A percentile compares a stretch with the other conserved stretches of the same genome.
Evolutionary conservation across 2,329 filamentous ascomycete species (phyloP).

Genomic region (Neofusicoccum kwambonambiense): DNA sequence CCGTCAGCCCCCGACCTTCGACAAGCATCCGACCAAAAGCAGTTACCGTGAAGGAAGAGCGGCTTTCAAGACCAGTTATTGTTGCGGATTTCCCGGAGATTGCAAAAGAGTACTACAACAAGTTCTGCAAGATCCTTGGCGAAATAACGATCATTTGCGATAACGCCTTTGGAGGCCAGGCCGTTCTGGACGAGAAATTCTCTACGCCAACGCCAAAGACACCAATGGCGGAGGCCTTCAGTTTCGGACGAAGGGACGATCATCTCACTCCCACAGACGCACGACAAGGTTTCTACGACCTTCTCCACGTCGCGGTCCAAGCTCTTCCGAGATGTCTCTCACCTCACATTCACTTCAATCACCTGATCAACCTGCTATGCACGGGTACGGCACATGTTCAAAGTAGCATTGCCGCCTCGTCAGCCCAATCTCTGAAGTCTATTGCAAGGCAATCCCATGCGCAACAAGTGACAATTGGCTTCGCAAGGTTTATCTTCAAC

Average conservation of each 20-base stretch:
- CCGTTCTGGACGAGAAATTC: slow-evolving; percentile 93
- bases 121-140: slow-evolving; percentile 91
- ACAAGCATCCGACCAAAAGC: slow-evolving; percentile 36
- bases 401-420: slow-evolving; percentile 85
- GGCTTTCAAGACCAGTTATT: slow-evolving; percentile 64
- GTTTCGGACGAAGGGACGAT: slow-evolving; percentile 81
- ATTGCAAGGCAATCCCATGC: slow-evolving; percentile 92
- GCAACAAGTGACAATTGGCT: slow-evolving; percentile 93
- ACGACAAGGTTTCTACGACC: slow-evolving; percentile 91
- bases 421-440: slow-evolving; percentile 87
- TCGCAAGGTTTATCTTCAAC: slow-evolving; percentile 96
- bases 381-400: slow-evolving; percentile 97
- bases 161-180: slow-evolving; percentile 94
- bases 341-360: slow-evolving; percentile 86
- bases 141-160: slow-evolving; percentile 97
- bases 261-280: slow-evolving; percentile 72
- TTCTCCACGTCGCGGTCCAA: slow-evolving; percentile 92
- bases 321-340: slow-evolving; percentile 92
- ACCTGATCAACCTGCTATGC: slow-evolving; percentile 89
- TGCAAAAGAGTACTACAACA: slow-evolving; percentile 79
- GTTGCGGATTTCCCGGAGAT: slow-evolving; percentile 67
- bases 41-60: slow-evolving; percentile 56
- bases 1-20: slow-evolving; percentile 33
- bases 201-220: slow-evolving; percentile 85
- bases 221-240: slow-evolving; percentile 91